These are phyloP conservation scores for Neurospora sp. DNA, from an alignment of 495 filamentous ascomycete species.

Conservation along the genomic window DNA sequence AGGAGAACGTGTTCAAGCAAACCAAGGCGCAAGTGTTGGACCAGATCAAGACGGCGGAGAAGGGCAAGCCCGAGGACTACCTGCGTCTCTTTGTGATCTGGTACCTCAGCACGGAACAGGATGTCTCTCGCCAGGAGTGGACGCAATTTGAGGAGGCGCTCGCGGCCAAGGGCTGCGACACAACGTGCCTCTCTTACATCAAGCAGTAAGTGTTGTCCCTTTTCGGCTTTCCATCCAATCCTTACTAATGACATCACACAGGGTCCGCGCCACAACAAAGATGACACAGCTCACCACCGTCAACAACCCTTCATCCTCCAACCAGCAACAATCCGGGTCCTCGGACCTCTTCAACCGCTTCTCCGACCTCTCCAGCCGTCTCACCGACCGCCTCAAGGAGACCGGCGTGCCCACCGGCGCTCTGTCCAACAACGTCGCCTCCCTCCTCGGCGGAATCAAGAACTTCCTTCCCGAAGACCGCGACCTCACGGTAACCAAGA, in stretches of 20 bases:
- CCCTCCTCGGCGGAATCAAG: slow-evolving; percentile 94
- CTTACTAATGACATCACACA: slow-evolving; percentile 29
- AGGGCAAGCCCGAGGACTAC: slow-evolving; percentile 81
- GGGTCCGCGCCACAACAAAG: slow-evolving; percentile 88
- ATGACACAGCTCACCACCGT: slow-evolving; percentile 97
- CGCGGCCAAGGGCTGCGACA: slow-evolving; percentile 59
- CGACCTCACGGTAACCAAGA: slow-evolving; percentile 93
- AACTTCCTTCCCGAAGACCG: slow-evolving; percentile 94
- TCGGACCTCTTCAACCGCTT: slow-evolving; percentile 82
- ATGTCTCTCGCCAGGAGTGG: slow-evolving; percentile 73
- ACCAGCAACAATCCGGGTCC: slow-evolving; percentile 44
- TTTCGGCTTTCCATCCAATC: background rate
- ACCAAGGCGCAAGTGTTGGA: slow-evolving; percentile 85
- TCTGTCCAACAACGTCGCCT: slow-evolving; percentile 71
- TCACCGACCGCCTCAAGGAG: slow-evolving; percentile 90
- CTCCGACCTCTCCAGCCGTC: slow-evolving; percentile 73
- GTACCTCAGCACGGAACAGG: slow-evolving; percentile 91
- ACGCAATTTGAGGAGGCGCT: slow-evolving; percentile 81
- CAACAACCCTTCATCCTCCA: slow-evolving; percentile 50
- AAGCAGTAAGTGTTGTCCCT: slow-evolving; percentile 49
- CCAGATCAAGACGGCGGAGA: slow-evolving; percentile 66
- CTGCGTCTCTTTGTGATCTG: slow-evolving; percentile 92
- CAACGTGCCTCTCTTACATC: slow-evolving; percentile 72
- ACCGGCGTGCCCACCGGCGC: slow-evolving; percentile 56
- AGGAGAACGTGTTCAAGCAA: slow-evolving; percentile 89